Evolutionary conservation across 495 filamentous ascomycete species (phyloP), one percentile per base, ranked within the genome.

Genomic region (Beverwykella pulmonaria): DNA sequence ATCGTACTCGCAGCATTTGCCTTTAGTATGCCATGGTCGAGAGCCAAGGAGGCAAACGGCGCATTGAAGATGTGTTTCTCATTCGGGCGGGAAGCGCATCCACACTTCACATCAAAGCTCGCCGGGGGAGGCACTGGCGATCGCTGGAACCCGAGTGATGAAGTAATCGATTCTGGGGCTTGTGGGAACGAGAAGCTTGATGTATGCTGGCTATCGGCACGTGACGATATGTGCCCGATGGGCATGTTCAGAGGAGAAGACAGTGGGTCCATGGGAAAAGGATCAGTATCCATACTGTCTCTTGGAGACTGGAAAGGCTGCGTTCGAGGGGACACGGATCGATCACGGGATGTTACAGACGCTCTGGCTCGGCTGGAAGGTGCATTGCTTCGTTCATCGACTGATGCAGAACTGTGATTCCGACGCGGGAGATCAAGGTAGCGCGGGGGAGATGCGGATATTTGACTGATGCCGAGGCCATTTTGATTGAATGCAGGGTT

Each of bases 11-110:
- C 20, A 27, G 22, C 30, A 27, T 15, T 34, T 53, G 17, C 32
- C 15, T 39, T 29, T 15, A 34, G 5, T 34, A 34, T 34, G 4
- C 5, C 12, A 12, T 12, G 30, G 30, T 34, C 30, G 30, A 34
- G 30, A 12, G 30, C 30, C 30, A 34, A 4, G 30, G 30, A 4
- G 12, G 30, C 30, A 12, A 34, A 34, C 12, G 4, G 30, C 12
- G 30, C 44, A 53, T 66, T 66, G 29, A 66, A 60, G 1, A 66
- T 66, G 20, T 53, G 63, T n/a, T 34, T 47, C 48, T 66, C 63
- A 1, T 66, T 41, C 6, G 53, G 8, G 7, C 30, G 61, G 25
- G 52, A 36, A 32, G 49, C 61, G 29, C 53, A 65, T 14, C 20
- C 36, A 57, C 61, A 65, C 20, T 57, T 34, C 15, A 58, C 36